Evolutionary conservation across 2,329 filamentous ascomycete species (phyloP).

Genomic region (Alternaria gansuensis): DNA sequence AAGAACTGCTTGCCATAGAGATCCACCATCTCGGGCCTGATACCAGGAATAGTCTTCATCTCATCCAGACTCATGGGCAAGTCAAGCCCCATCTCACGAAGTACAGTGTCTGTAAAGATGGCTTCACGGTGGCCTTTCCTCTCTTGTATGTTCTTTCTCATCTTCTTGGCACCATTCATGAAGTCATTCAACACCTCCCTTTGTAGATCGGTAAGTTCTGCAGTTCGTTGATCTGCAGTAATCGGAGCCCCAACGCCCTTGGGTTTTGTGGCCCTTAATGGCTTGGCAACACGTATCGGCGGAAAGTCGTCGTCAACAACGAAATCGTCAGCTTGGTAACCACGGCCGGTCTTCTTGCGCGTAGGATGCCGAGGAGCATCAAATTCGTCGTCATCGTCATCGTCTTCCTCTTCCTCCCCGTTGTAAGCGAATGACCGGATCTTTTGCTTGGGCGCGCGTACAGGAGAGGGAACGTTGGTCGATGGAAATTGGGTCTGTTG

Average conservation of each 20-base stretch:
- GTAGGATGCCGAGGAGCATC: slow-evolving; percentile 32
- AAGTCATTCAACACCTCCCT: slow-evolving; percentile 71
- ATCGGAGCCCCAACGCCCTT: slow-evolving; percentile 66
- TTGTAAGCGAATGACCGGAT: slow-evolving; percentile 41
- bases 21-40: slow-evolving; percentile 69
- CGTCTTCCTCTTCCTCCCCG: slow-evolving; percentile 39
- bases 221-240: slow-evolving; percentile 63
- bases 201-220: slow-evolving; percentile 67
- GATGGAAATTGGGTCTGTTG: slow-evolving; percentile 64
- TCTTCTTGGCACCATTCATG: slow-evolving; percentile 66
- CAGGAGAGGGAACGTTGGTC: slow-evolving; percentile 73
- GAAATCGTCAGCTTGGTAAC: slow-evolving; percentile 50
- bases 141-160: slow-evolving; percentile 70
- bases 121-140: slow-evolving; percentile 65
- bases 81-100: slow-evolving; percentile 76
- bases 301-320: slow-evolving; percentile 59
- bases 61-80: slow-evolving; percentile 70
- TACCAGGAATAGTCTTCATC: slow-evolving; percentile 70
- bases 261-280: slow-evolving; percentile 50
- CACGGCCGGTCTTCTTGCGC: slow-evolving; percentile 40
- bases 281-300: slow-evolving; percentile 47
- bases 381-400: slow-evolving; percentile 37
- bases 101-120: slow-evolving; percentile 72
- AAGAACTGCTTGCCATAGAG: slow-evolving; percentile 70
- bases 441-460: slow-evolving; percentile 58